Percentiles rank a stretch among this genome's conserved stretches.
These are phyloP conservation scores for Voacanga thouarsii DNA, from an alignment of 257 asterid species.

Conservation along the genomic window DNA sequence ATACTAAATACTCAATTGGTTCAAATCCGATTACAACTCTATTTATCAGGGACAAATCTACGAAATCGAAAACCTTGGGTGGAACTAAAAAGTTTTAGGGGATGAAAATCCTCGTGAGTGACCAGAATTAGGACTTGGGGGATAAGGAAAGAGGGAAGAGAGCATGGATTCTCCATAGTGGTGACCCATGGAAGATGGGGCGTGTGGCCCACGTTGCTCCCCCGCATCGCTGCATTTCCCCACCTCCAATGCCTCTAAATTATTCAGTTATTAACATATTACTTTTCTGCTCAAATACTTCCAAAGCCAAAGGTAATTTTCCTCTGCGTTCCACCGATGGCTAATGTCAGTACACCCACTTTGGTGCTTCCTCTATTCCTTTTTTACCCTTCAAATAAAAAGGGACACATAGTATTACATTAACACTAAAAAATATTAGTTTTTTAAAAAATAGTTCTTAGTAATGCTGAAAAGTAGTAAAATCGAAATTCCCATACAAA, in stretches of 20 bases:
- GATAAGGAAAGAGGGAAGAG: background rate
- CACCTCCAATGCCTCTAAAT: background rate
- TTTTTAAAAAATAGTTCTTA: no score
- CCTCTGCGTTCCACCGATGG: background rate
- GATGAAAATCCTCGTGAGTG: background rate
- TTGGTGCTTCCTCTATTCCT: background rate
- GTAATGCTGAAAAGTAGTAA: no score
- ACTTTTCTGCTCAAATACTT: no score
- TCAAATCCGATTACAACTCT: no score
- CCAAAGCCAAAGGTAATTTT: background rate
- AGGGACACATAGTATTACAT: no score
- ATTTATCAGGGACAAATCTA: background rate
- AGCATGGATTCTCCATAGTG: background rate
- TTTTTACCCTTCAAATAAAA: background rate
- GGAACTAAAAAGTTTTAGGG: background rate
- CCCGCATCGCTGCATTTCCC: background rate
- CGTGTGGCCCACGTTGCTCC: constrained; percentile 24
- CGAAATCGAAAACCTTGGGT: background rate
- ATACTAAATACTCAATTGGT: no score
- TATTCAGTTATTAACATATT: background rate
- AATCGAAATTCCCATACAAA: no score
- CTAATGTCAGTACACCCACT: no score
- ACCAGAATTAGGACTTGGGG: background rate
- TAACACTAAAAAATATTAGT: no score
- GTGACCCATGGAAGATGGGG: constrained; percentile 18